Conservation (phyloP, 768 basidiomycete genomes). For the Hebeloma cylindrosporum region DNA sequence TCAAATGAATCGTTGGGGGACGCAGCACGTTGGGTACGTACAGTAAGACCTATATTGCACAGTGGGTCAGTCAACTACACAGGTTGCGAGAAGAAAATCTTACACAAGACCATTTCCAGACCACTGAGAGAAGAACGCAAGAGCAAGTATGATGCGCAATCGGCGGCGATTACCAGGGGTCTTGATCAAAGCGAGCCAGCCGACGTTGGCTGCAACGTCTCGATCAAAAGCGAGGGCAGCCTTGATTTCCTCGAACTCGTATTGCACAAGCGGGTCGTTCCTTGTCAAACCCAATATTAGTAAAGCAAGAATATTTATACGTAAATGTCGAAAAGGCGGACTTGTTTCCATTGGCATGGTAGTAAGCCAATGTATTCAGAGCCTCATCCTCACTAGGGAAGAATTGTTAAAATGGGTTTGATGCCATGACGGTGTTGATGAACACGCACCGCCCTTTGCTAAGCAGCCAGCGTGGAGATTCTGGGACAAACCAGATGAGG, state of each 20-base stretch:
- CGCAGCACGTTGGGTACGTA: too few species aligned
- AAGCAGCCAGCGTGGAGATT: constrained; percentile 73
- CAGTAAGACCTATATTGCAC: constrained; percentile 46
- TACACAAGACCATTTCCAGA: constrained; percentile 52
- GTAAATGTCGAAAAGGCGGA: constrained; percentile 5
- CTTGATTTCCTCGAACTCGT: constrained; percentile 67
- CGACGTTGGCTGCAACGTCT: constrained; percentile 39
- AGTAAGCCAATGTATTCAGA: constrained; percentile 47
- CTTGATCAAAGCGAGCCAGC: constrained; percentile 46
- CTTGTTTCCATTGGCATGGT: constrained; percentile 54
- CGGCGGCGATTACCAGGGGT: constrained; percentile 53
- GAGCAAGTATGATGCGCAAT: constrained; percentile 54
- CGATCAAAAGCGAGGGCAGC: constrained; percentile 49
- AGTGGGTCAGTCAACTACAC: constrained; percentile 12
- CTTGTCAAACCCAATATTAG: constrained; percentile 26
- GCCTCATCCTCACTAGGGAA: constrained; percentile 44
- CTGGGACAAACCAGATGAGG: constrained; percentile 64
- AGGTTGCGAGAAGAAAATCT: constrained; percentile 16
- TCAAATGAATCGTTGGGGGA: too few species aligned
- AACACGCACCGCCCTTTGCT: constrained; percentile 53
- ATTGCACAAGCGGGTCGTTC: constrained; percentile 55
- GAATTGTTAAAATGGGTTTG: background rate
- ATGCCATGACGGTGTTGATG: too few species aligned
- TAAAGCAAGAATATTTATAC: too few species aligned
- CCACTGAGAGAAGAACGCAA: constrained; percentile 64